Base-by-base conservation (phyloP, 208 protist genomes). In the Vickermania spadyakhi region DNA sequence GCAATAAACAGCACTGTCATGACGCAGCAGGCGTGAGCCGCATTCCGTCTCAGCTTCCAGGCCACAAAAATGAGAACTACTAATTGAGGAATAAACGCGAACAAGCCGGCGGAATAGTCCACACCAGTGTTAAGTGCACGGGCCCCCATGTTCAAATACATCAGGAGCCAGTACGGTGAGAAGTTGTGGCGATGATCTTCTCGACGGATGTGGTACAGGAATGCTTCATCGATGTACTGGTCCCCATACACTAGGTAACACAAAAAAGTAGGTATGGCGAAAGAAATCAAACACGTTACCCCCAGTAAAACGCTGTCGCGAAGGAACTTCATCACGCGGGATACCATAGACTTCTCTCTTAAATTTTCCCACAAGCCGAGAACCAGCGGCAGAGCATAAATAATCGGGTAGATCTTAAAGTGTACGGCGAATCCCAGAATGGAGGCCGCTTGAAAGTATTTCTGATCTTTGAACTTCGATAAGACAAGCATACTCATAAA, bases 371-470 rank as follows among this genome's bases (percentile, higher is more conserved):
- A 81, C 31, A 96, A 56, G 0, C 81, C 71, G 14, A 96, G 58
- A 11, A 89, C 64, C 23, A 97, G 58, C 1, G 88, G 77, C 21
- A 92, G 66, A 3, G 72, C 71, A 68, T 96, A 98, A 41, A 97
- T 88, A 45, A 97, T 68, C 0, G 96, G 96, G 75, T 96, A 98
- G 45, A 97, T 85, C 53, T 96, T 97, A 53, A 96, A 86, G 62
- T 97, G 92, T 5, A 92, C 71, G 3, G 87, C 84, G 49, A 94
- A 83, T 18, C 92, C 92, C 1, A 94, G 71, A 27, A 84, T 62
- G 7, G 66, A 28, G 21, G 78, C 86, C 13, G 86, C 76, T 53
- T 62, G 62, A 31, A 73, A 78, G 61, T 75, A 75, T n/a, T 79
- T 70, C 0, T 68, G 31, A 29, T 76, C 66, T 1, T 65, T 45